Percentiles rank a stretch among this genome's conserved stretches.
Evolutionary conservation across 768 basidiomycete species (phyloP).

Genomic region (Collybia sordida): DNA sequence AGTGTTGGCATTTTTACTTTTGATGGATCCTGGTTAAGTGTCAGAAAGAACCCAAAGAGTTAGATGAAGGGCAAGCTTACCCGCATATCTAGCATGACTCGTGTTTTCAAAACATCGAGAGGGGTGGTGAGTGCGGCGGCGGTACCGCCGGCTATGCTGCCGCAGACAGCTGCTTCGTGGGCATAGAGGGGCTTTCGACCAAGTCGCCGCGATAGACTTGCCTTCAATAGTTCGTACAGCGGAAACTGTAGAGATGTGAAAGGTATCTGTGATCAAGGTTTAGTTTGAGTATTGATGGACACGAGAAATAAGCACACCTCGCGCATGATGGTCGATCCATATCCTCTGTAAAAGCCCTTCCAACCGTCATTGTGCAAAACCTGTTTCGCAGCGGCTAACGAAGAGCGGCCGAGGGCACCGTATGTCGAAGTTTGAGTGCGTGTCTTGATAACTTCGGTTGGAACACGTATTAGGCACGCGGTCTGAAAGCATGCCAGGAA

Average conservation of each 20-base stretch:
- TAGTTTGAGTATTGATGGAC: slow-evolving; percentile 3
- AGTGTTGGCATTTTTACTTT: slow-evolving; percentile 56
- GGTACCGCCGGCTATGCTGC: slow-evolving; percentile 86
- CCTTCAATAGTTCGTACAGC: slow-evolving; percentile 86
- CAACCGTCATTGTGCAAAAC: slow-evolving; percentile 64
- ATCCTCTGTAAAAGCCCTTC: slow-evolving; percentile 86
- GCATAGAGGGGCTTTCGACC: slow-evolving; percentile 59
- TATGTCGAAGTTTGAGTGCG: slow-evolving; percentile 87
- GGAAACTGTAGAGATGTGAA: slow-evolving; percentile 97
- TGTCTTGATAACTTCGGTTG: slow-evolving; percentile 95
- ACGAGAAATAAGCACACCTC: slow-evolving; percentile 27
- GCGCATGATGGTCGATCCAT: slow-evolving; percentile 68
- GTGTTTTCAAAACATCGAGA: slow-evolving; percentile 93
- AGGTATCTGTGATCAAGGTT: slow-evolving; percentile 64
- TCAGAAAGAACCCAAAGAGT: not conserved
- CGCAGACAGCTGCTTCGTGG: slow-evolving; percentile 84
- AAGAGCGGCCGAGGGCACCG: slow-evolving; percentile 52
- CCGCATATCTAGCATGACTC: slow-evolving; percentile 91
- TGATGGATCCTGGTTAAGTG: slow-evolving; percentile 42
- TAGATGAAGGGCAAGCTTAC: slow-evolving; percentile 38
- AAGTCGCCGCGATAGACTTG: slow-evolving; percentile 53
- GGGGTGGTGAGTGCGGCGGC: slow-evolving; percentile 93
- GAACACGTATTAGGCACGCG: slow-evolving; percentile 91
- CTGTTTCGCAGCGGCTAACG: slow-evolving; percentile 55
- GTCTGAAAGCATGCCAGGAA: slow-evolving; percentile 41